A percentile compares a stretch with the other conserved stretches of the same genome.
These are phyloP conservation scores for Phytophthora pluvialis DNA, from an alignment of 352 stramenopile genomes.

Conservation along the genomic window DNA sequence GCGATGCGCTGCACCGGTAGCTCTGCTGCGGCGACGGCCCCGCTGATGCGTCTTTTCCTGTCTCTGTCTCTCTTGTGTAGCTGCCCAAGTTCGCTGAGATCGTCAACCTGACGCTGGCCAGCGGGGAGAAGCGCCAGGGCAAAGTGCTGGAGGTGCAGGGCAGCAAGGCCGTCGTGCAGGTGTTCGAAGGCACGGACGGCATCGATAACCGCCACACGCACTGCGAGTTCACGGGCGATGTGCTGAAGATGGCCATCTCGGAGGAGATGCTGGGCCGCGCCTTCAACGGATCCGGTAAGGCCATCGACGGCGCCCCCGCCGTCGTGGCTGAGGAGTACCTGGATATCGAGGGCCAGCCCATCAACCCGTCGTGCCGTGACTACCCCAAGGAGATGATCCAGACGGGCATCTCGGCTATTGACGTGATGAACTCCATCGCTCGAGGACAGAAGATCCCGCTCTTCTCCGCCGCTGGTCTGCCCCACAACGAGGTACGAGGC, in stretches of 20 bases:
- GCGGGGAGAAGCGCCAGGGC: constrained; percentile 93
- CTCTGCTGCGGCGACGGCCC: background rate
- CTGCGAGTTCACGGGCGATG: constrained; percentile 99
- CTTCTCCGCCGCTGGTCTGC: constrained; percentile 98
- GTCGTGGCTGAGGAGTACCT: constrained; percentile 99
- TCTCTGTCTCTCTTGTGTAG: constrained; percentile 39
- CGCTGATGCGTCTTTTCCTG: constrained; percentile 1
- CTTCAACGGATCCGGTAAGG: constrained; percentile 98
- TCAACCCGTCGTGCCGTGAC: constrained; percentile 98
- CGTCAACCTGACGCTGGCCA: constrained; percentile 97
- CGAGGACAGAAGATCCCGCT: constrained; percentile 99
- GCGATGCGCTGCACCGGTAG: background rate
- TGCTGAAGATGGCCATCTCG: constrained; percentile 99
- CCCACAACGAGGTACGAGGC: constrained; percentile 94
- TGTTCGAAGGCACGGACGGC: constrained; percentile 99
- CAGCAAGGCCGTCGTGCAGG: constrained; percentile 95
- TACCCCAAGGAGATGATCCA: constrained; percentile 99
- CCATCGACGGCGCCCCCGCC: constrained; percentile 97
- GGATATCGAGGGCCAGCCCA: constrained; percentile 99
- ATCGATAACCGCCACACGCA: constrained; percentile 99
- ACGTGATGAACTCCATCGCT: constrained; percentile 99
- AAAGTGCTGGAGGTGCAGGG: constrained; percentile 98
- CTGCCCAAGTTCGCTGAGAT: constrained; percentile 99
- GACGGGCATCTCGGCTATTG: constrained; percentile 99
- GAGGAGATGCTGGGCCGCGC: constrained; percentile 98